Base-by-base conservation (phyloP, 148 eudicot genomes). In the Pharnaceum exiguum region DNA sequence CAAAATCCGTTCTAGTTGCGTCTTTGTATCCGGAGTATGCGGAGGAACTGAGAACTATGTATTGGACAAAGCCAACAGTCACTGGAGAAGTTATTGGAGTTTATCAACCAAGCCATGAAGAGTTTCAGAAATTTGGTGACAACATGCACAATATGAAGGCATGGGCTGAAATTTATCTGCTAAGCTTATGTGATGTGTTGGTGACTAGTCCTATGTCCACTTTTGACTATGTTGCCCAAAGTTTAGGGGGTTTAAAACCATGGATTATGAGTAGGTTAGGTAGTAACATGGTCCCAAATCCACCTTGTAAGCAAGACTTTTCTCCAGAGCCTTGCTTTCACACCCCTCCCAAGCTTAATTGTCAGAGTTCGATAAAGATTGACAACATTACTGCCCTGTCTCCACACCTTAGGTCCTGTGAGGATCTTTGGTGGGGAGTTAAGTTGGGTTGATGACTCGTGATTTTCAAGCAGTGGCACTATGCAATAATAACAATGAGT, bases 271-370 rank as follows among this genome's bases (percentile, higher is more conserved):
- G 55, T 62, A 71, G 73, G 63, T 57, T 84, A 10, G 77, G 63
- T 33, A 33, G 50, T 3, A 62, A 66, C 23, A 30, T 50, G 16
- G 66, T 45, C 31, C 70, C 59, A 16, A 36, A 84, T 57, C 82
- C 85, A 3, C 78, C 87, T 0, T 90, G 97, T 51, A 51, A 56
- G 2, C 77, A 62, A 18, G 93, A 63, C 36, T 27, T 75, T 59
- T 87, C 97, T 3, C 76, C 79, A 65, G 97, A 90, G 55, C 97
- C 97, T 27, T 90, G 97, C 63, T 78, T 74, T 63, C 95, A 82
- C 63, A 59, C 77, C 39, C 82, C 95, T 22, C 89, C 91, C 0
- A 78, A 50, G 52, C 56, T 51, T 35, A 87, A 84, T 42, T 90
- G 97, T 19, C 61, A 66, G 42, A 67, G 40, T 24, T 49, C 31